Conservation (phyloP, 108 stramenopile genomes). For the Skeletonema marinoi region DNA sequence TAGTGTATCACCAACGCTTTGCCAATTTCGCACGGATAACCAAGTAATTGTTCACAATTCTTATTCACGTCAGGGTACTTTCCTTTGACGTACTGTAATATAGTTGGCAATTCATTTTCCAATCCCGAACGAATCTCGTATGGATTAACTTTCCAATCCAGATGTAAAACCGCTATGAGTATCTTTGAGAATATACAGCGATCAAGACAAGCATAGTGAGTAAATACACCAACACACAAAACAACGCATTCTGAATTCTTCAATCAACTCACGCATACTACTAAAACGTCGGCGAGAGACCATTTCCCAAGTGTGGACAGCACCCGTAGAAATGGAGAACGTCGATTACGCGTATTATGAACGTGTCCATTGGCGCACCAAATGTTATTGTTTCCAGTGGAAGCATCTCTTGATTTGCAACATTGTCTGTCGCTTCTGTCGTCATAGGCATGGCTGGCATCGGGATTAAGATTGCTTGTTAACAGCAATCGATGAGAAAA, state of each 20-base stretch:
- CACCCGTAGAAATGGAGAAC: slow-evolving; percentile 60
- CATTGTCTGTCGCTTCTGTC: background rate
- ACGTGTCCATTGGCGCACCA: slow-evolving; percentile 30
- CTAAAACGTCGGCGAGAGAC: slow-evolving; percentile 82
- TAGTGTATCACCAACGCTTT: slow-evolving; percentile 53
- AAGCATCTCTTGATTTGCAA: background rate
- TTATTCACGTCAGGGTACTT: slow-evolving; percentile 47
- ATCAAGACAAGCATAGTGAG: too few species aligned
- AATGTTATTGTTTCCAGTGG: background rate
- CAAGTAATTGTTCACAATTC: slow-evolving; percentile 60
- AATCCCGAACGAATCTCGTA: slow-evolving; percentile 60
- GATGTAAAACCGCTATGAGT: slow-evolving; percentile 80
- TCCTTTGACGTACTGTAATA: slow-evolving; percentile 43
- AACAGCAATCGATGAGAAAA: slow-evolving; percentile 15
- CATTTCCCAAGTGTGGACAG: slow-evolving; percentile 81
- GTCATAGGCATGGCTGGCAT: background rate
- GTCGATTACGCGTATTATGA: slow-evolving; percentile 23
- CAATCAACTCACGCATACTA: slow-evolving; percentile 67
- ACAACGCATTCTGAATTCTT: too few species aligned
- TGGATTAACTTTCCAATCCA: slow-evolving; percentile 81
- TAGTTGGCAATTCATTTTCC: slow-evolving; percentile 56
- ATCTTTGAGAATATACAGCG: too few species aligned
- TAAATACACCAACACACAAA: too few species aligned
- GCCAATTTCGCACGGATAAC: slow-evolving; percentile 46
- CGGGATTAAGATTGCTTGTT: background rate